Evolutionary conservation across 2,329 filamentous ascomycete genomes (phyloP).

Genomic region (Chaetomium sp.): DNA sequence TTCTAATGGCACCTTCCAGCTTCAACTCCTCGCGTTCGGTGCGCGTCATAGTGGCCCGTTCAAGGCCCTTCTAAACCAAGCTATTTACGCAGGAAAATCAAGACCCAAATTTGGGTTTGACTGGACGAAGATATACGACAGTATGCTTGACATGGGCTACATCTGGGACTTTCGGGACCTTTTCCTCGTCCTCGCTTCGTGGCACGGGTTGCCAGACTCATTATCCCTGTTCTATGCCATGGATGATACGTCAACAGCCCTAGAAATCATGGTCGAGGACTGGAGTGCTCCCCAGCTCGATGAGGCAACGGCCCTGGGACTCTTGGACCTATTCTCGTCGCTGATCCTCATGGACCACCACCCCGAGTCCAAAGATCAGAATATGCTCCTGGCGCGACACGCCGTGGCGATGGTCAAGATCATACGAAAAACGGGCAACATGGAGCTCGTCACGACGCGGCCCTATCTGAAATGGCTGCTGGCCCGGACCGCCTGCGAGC

Average conservation of each 20-base stretch:
- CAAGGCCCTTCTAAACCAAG: neutral
- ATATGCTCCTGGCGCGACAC: slow-evolving; percentile 4
- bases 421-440: neutral
- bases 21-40: slow-evolving; percentile 10
- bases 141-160: slow-evolving; percentile 6
- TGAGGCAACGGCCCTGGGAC: slow-evolving; percentile 10
- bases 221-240: slow-evolving; percentile 4
- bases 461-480: slow-evolving; percentile 19
- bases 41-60: slow-evolving; percentile 5
- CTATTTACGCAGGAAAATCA: neutral
- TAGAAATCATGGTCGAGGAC: slow-evolving; percentile 10
- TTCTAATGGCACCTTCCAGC: neutral
- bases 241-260: neutral
- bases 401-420: slow-evolving; percentile 4
- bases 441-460: slow-evolving; percentile 11
- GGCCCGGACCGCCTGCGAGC: slow-evolving; percentile 6
- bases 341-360: slow-evolving; percentile 7
- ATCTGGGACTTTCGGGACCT: slow-evolving; percentile 21
- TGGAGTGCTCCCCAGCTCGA: slow-evolving; percentile 11
- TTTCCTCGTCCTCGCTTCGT: slow-evolving; percentile 1
- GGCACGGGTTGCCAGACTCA: slow-evolving; percentile 8
- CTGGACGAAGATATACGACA: slow-evolving; percentile 11
- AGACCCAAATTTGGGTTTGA: neutral
- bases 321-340: slow-evolving; percentile 16
- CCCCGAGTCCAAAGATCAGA: neutral